Base-by-base conservation (phyloP, 2,329 filamentous ascomycete genomes). In the Aspergillus chevalieri region DNA sequence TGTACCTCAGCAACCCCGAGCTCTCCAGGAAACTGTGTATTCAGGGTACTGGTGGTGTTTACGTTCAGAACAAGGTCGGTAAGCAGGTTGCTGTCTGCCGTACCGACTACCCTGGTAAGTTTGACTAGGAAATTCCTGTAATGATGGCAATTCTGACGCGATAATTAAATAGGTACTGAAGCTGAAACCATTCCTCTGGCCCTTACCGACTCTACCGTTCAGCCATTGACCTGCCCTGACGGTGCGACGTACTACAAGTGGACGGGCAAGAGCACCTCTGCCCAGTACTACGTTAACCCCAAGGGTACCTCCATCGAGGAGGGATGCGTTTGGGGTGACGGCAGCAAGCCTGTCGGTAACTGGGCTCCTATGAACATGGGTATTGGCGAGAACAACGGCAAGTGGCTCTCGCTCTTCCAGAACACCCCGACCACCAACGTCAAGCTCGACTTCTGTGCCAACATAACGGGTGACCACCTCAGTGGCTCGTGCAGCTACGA, bases 241-340 rank as follows among this genome's bases (percentile, higher is more conserved):
- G 82, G 84, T 52, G 66, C 68, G 44, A 77, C 74, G 46, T 95
- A 92, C 77, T 97, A 90, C 77, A 72, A 77, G 53, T 95, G 89
- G 88, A 59, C 88, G 63, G 81, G 81, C 60, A 79, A 80, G 68
- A 61, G 74, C 46, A 97, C 93, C 47, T 91, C 89, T 44, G 91
- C 91, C 42, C 93, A 97, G 74, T 97, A 95, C 80, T 98, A 98
- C 68, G 81, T 97, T 73, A 97, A 97, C 81, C 87, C 87, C 62
- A 79, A 82, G 60, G 90, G 89, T 52, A 76, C 86, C 47, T 61
- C 72, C 15, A 73, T 83, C 51, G 68, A 82, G 57, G 72, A 91
- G 10, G 87, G 82, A 46, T 98, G 93, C 74, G 72, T 80, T 51
- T 97, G 93, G 93, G 76, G 80, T 46, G 77, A 77, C 17, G 75